These are phyloP conservation scores for Sporopachydermia lactativora DNA, from an alignment of 805 yeast species.

Conservation along the genomic window DNA sequence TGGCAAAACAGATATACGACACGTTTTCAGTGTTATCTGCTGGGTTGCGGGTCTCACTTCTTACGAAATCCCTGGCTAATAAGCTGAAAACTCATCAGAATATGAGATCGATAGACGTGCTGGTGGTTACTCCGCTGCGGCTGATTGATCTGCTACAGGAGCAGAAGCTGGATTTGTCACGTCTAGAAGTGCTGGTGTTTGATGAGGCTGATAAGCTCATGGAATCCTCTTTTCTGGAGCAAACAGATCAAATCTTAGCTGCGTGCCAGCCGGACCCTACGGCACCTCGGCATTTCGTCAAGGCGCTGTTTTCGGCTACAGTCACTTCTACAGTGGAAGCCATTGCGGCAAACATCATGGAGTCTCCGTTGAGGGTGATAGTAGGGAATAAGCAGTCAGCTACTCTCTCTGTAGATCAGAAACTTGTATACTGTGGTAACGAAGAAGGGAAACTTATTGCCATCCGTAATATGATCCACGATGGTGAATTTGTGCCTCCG, in stretches of 20 bases:
- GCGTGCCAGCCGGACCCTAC: conserved; percentile 23
- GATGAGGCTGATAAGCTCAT: conserved; percentile 96
- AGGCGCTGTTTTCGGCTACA: conserved; percentile 88
- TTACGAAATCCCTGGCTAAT: conserved; percentile 49
- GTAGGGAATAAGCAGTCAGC: conserved; percentile 95
- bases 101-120: conserved; percentile 56
- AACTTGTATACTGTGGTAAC: conserved; percentile 72
- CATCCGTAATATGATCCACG: conserved; percentile 70
- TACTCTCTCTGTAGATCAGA: conserved; percentile 67
- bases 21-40: conserved; percentile 46
- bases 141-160: conserved; percentile 63
- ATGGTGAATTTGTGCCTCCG: conserved; percentile 83
- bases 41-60: conserved; percentile 42
- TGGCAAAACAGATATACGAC: conserved; percentile 72
- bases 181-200: conserved; percentile 63
- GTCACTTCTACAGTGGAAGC: conserved; percentile 89
- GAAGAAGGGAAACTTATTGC: conserved; percentile 95
- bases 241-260: conserved; percentile 73
- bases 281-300: conserved; percentile 29
- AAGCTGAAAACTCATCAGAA: conserved; percentile 46
- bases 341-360: conserved; percentile 74
- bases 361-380: conserved; percentile 70
- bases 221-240: conserved; percentile 76
- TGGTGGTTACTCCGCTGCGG: conserved; percentile 82
- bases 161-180: conserved; percentile 43